These are phyloP conservation scores for Ceratocystis eucalypticola DNA, from an alignment of 2,329 filamentous ascomycete species.

Conservation along the genomic window DNA sequence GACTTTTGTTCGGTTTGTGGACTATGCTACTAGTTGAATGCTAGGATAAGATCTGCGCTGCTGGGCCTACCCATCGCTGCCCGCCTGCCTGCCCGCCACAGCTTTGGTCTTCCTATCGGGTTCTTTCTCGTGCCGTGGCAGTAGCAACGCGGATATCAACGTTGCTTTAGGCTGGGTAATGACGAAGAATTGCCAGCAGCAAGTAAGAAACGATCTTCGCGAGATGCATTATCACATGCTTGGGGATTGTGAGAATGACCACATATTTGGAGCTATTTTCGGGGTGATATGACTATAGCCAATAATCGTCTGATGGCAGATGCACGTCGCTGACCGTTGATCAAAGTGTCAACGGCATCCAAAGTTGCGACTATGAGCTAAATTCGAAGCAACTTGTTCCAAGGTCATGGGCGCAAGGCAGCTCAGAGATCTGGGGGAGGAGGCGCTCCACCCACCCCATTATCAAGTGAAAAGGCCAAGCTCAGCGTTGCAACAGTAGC, in stretches of 20 bases:
- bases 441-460: not conserved
- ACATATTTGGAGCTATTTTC: not conserved
- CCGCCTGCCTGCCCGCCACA: too few species aligned
- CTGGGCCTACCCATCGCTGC: too few species aligned
- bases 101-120: too few species aligned
- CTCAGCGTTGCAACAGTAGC: not conserved
- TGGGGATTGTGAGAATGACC: not conserved
- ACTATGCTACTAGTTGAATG: not conserved
- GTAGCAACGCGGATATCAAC: too few species aligned
- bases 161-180: too few species aligned
- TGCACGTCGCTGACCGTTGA: constrained; percentile 3
- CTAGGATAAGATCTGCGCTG: not conserved
- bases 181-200: too few species aligned
- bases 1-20: not conserved
- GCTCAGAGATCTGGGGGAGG: not conserved
- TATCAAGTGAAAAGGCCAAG: not conserved
- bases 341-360: not conserved
- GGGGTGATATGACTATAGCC: not conserved
- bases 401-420: not conserved
- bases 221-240: not conserved
- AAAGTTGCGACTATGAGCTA: not conserved
- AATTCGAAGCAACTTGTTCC: not conserved
- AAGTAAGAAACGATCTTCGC: not conserved
- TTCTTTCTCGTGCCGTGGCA: too few species aligned
- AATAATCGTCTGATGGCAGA: not conserved